Conservation (phyloP, 805 yeast species). For the Candida oleophila region DNA sequence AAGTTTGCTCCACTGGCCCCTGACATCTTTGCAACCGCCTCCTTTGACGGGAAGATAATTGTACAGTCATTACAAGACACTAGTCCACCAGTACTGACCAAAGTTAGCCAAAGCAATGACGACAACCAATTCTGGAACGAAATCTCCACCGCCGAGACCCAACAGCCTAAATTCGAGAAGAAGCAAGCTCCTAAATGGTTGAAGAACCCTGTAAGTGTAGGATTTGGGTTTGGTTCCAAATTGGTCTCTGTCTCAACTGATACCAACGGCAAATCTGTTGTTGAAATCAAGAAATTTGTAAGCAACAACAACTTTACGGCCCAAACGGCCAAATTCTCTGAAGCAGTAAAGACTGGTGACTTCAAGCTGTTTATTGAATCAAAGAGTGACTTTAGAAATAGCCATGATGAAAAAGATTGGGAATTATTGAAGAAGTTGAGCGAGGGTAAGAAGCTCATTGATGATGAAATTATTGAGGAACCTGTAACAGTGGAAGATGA, state of each 20-base stretch:
- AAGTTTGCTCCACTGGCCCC: conserved; percentile 87
- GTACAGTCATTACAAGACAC: conserved; percentile 90
- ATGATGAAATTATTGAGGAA: conserved; percentile 19
- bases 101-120: conserved; percentile 38
- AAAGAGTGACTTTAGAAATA: conserved; percentile 40
- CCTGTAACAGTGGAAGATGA: conserved; percentile 9
- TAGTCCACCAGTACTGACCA: conserved; percentile 50
- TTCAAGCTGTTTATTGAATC: conserved; percentile 54
- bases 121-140: conserved; percentile 88
- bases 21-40: conserved; percentile 83
- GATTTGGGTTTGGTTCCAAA: conserved; percentile 94
- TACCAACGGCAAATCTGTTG: conserved; percentile 38
- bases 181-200: conserved; percentile 92
- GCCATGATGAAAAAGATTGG: conserved; percentile 62
- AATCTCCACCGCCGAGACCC: conserved; percentile 64
- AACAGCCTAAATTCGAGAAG: conserved; percentile 67
- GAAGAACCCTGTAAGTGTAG: conserved; percentile 65
- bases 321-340: conserved; percentile 43
- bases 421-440: conserved; percentile 52
- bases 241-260: conserved; percentile 54
- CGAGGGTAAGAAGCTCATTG: conserved; percentile 46
- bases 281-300: conserved; percentile 43
- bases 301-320: conserved; percentile 30
- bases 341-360: conserved; percentile 57
- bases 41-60: conserved; percentile 79